These are phyloP conservation scores for Aureobasidium subglaciale DNA, from an alignment of 2,329 filamentous ascomycete genomes.

Conservation along the genomic window DNA sequence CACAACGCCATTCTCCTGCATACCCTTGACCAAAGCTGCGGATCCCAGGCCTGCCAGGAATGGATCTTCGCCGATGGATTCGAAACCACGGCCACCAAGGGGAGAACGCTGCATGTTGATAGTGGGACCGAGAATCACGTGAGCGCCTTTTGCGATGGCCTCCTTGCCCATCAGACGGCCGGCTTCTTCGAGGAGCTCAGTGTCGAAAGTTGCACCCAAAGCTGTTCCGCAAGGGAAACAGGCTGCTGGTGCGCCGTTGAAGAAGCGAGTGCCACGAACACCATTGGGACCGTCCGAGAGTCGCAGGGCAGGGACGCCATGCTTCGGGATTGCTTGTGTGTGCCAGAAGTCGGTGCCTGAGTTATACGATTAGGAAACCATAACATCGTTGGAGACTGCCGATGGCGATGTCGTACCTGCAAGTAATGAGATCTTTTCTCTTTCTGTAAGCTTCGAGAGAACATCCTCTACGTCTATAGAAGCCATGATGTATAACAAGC, in stretches of 20 bases:
- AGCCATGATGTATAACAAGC: slow-evolving; percentile 2
- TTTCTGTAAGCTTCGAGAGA: slow-evolving; percentile 23
- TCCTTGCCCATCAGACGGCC: slow-evolving; percentile 67
- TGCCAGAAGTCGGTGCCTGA: slow-evolving; percentile 62
- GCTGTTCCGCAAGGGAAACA: slow-evolving; percentile 74
- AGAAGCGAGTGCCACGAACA: slow-evolving; percentile 60
- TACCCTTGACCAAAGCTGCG: slow-evolving; percentile 52
- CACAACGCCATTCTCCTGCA: slow-evolving; percentile 66
- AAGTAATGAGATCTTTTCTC: slow-evolving; percentile 27
- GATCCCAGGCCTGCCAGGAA: slow-evolving; percentile 66
- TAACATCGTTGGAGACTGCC: no score
- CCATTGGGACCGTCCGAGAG: slow-evolving; percentile 65
- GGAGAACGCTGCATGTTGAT: slow-evolving; percentile 78
- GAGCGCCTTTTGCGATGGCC: slow-evolving; percentile 63
- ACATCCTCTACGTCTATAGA: slow-evolving; percentile 25
- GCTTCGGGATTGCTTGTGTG: slow-evolving; percentile 52
- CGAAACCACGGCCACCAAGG: slow-evolving; percentile 77
- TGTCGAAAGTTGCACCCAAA: slow-evolving; percentile 73
- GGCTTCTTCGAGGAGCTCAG: slow-evolving; percentile 59
- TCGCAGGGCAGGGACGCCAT: slow-evolving; percentile 57
- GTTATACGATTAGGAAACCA: background rate
- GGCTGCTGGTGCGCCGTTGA: slow-evolving; percentile 58
- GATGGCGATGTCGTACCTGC: slow-evolving; percentile 19
- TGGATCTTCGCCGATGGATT: slow-evolving; percentile 80
- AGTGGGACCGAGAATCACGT: slow-evolving; percentile 68